Conservation (phyloP, 108 stramenopile species). For the Chaetoceros muelleri region DNA sequence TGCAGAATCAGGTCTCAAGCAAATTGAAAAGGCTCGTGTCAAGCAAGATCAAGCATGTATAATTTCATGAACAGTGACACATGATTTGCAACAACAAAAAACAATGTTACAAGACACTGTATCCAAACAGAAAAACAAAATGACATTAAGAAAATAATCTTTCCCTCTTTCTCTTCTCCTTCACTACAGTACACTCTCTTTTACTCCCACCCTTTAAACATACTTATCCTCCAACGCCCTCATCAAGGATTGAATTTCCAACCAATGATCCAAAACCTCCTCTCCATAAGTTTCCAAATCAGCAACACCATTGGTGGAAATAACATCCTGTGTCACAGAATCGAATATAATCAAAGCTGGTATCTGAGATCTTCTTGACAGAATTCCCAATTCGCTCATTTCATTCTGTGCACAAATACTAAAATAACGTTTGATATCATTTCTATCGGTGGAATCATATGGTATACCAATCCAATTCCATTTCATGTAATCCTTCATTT, state of each 20-base stretch:
- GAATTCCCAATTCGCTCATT: background rate
- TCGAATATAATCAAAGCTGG: background rate
- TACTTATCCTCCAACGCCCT: slow-evolving; percentile 11
- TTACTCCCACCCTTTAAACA: no score
- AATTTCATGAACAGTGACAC: slow-evolving; percentile 16
- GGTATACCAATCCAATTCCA: background rate
- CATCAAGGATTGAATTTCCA: slow-evolving; percentile 9
- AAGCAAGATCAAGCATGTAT: slow-evolving; percentile 22
- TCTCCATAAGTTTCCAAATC: background rate
- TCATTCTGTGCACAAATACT: background rate
- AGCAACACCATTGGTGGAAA: background rate
- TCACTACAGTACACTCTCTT: no score
- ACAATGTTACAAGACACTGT: no score
- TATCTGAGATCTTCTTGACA: background rate
- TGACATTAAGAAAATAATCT: background rate
- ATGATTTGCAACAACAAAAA: background rate
- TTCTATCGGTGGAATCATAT: background rate
- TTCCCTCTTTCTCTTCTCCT: background rate
- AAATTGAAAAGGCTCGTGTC: slow-evolving; percentile 78
- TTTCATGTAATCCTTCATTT: background rate
- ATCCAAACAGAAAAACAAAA: background rate
- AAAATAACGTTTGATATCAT: background rate
- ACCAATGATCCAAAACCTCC: slow-evolving; percentile 15
- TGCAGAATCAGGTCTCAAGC: slow-evolving; percentile 68
- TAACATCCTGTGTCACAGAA: background rate